phyloP scores from a whole-genome alignment of 2,329 filamentous ascomycete genomes.

The Paraconiothyrium brasiliense region DNA sequence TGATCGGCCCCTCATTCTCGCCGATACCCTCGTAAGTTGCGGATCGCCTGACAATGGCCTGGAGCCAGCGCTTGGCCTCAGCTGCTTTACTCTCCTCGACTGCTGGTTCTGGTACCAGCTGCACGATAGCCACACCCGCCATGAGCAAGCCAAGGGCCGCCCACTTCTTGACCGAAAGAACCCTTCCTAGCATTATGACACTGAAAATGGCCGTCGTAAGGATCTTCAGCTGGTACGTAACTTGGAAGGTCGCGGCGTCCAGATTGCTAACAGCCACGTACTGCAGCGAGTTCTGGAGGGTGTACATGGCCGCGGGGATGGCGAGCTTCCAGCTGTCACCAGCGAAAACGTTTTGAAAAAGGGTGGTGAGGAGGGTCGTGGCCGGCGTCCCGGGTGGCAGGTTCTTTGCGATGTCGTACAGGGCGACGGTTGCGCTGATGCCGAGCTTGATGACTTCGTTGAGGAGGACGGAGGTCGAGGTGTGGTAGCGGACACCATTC shows the following conservation, averaged over 20 bases:
- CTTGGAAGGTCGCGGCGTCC: constrained; percentile 91
- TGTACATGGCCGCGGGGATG: constrained; percentile 87
- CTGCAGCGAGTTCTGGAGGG: constrained; percentile 90
- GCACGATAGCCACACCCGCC: constrained; percentile 84
- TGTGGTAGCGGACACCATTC: constrained; percentile 86
- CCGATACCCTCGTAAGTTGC: constrained; percentile 92
- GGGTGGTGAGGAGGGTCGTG: constrained; percentile 80
- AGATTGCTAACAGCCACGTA: constrained; percentile 92
- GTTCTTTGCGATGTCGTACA: constrained; percentile 84
- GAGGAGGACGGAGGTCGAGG: constrained; percentile 92
- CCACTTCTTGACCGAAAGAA: constrained; percentile 80
- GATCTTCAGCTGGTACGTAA: constrained; percentile 94
- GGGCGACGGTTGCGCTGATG: constrained; percentile 83
- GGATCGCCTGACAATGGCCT: constrained; percentile 68
- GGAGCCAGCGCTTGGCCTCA: constrained; percentile 19
- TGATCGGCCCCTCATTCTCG: constrained; percentile 65
- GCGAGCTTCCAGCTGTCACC: constrained; percentile 95
- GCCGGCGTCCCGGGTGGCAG: constrained; percentile 81
- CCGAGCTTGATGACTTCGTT: constrained; percentile 92
- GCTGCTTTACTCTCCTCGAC: constrained; percentile 70
- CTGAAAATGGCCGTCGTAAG: constrained; percentile 90
- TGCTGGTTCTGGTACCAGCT: constrained; percentile 67
- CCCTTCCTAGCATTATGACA: constrained; percentile 76
- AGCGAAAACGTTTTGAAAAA: constrained; percentile 83
- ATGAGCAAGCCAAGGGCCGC: constrained; percentile 80